Conservation (phyloP, 2,329 filamentous ascomycete genomes). For the Ophiostoma quercus region DNA sequence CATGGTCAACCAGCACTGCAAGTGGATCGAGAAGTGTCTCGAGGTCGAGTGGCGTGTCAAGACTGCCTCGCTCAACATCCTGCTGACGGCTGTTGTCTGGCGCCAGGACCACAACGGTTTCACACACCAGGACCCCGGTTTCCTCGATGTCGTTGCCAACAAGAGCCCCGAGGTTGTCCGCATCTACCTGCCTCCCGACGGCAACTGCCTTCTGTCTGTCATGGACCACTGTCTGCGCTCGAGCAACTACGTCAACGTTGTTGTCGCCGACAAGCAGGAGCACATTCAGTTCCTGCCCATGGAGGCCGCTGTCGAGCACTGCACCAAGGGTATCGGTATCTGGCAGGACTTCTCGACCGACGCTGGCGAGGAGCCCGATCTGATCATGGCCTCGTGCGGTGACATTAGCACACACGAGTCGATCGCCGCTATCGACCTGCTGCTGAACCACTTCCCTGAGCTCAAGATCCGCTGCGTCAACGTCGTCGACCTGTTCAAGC, state of each 20-base stretch:
- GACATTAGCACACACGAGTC: slow-evolving; percentile 71
- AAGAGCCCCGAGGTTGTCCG: slow-evolving; percentile 75
- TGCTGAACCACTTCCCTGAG: slow-evolving; percentile 64
- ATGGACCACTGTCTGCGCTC: slow-evolving; percentile 72
- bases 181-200: slow-evolving; percentile 75
- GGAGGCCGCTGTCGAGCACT: slow-evolving; percentile 67
- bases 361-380: slow-evolving; percentile 60
- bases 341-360: slow-evolving; percentile 75
- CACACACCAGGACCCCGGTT: slow-evolving; percentile 68
- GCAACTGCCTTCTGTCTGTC: slow-evolving; percentile 69
- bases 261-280: slow-evolving; percentile 75
- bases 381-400: slow-evolving; percentile 72
- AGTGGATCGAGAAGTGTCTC: slow-evolving; percentile 78
- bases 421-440: slow-evolving; percentile 66
- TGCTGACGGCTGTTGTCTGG: slow-evolving; percentile 74
- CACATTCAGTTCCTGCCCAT: slow-evolving; percentile 71
- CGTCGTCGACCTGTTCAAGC: slow-evolving; percentile 73
- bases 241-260: slow-evolving; percentile 73
- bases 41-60: slow-evolving; percentile 73
- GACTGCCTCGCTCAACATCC: slow-evolving; percentile 71
- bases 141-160: slow-evolving; percentile 73
- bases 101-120: slow-evolving; percentile 80
- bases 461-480: slow-evolving; percentile 77
- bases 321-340: slow-evolving; percentile 72
- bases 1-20: slow-evolving; percentile 81